Evolutionary conservation across 129 eudicot genomes (phyloP).

Genomic region (Lactuca saligna): DNA sequence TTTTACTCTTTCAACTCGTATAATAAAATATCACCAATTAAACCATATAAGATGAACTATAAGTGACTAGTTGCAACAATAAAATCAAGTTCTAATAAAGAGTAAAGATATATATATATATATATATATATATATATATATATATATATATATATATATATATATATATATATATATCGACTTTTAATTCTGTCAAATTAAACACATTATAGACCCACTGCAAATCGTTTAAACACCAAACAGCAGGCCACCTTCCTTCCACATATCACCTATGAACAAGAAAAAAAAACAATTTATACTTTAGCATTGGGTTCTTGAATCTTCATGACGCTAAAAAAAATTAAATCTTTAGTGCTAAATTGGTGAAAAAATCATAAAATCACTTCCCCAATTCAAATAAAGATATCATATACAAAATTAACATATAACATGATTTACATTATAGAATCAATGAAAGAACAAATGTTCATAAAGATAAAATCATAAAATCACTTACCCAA

Average conservation of each 20-base stretch:
- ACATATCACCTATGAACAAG: conserved; percentile 7
- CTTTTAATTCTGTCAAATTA: not conserved
- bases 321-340: not conserved
- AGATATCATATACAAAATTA: not conserved
- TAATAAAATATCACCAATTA: conserved; percentile 15
- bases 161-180: not conserved
- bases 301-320: not conserved
- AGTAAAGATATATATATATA: not conserved
- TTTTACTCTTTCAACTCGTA: conserved; percentile 7
- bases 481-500: conserved; percentile 14
- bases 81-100: conserved; percentile 9
- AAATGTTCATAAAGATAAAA: not conserved
- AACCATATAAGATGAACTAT: conserved; percentile 8
- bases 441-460: not conserved
- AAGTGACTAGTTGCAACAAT: conserved; percentile 3
- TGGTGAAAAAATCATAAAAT: too few relatives aligned
- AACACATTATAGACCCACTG: not conserved
- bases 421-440: not conserved
- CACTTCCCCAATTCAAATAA: not conserved
- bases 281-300: not conserved
- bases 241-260: conserved; percentile 1
- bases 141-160: too few relatives aligned
- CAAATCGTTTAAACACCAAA: not conserved
- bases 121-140: too few relatives aligned
- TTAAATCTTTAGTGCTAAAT: not conserved